Conservation (phyloP, 2,329 filamentous ascomycete species). For the Nemania abortiva region DNA sequence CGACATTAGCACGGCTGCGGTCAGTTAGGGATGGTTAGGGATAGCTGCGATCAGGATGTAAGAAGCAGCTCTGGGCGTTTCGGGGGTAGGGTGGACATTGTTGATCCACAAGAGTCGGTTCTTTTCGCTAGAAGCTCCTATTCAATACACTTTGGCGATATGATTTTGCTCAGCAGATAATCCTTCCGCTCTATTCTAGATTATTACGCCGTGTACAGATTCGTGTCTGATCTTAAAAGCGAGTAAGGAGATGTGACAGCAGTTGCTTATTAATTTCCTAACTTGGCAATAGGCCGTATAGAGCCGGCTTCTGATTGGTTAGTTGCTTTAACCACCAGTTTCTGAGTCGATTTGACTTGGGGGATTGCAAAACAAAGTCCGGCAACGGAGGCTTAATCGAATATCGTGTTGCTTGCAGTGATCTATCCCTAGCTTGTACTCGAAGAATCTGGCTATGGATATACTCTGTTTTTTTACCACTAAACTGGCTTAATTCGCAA, state of each 20-base stretch:
- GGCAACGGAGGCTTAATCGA: no score
- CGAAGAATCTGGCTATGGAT: no score
- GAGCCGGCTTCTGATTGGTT: slow-evolving; percentile 5
- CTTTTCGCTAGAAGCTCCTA: not conserved
- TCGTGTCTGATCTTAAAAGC: no score
- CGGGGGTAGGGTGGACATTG: not conserved
- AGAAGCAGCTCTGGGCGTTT: not conserved
- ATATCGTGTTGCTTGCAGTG: no score
- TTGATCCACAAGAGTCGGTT: not conserved
- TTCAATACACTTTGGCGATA: not conserved
- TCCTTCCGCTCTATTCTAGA: no score
- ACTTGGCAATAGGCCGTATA: slow-evolving; percentile 7
- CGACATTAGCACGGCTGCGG: not conserved
- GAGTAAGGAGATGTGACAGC: no score
- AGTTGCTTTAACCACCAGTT: not conserved
- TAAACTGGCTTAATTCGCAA: no score
- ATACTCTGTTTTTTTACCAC: no score
- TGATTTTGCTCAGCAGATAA: not conserved
- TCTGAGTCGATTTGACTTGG: no score
- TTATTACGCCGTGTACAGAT: no score
- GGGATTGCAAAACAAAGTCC: no score
- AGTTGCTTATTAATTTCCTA: slow-evolving; percentile 9
- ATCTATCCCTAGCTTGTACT: no score
- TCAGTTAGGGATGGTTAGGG: not conserved
- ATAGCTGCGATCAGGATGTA: not conserved